Percentiles rank a stretch among this genome's conserved stretches.
Evolutionary conservation across 208 protist genomes (phyloP).

Genomic region (Acanthamoeba triangularis): DNA sequence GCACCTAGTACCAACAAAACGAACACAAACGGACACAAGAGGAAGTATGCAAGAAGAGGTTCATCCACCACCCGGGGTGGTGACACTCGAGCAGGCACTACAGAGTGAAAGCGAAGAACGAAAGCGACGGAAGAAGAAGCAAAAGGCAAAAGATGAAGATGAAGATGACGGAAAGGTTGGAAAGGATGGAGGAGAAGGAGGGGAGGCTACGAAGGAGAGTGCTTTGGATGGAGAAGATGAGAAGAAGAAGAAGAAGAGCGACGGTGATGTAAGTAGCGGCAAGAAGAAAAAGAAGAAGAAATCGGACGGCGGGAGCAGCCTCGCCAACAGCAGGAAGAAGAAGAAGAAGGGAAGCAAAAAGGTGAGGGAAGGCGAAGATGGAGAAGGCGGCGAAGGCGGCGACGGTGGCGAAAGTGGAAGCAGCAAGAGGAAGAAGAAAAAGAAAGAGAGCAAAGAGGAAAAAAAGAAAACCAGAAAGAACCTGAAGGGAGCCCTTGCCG

Average conservation of each 20-base stretch:
- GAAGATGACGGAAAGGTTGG: background rate
- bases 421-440: conserved; percentile 49
- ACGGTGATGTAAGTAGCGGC: no score
- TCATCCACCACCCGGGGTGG: background rate
- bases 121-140: background rate
- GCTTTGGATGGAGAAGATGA: background rate
- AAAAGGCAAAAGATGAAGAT: background rate
- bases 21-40: background rate
- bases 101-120: conserved; percentile 3
- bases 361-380: background rate
- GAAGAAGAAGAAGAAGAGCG: no score
- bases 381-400: background rate
- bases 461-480: background rate
- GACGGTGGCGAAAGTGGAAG: background rate
- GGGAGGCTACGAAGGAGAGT: background rate
- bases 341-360: background rate
- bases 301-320: no score
- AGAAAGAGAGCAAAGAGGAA: background rate
- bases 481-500: background rate
- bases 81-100: background rate
- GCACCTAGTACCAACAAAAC: background rate
- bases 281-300: background rate
- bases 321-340: background rate
- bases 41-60: background rate
- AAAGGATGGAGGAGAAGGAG: background rate